phyloP scores from a whole-genome alignment of 176 grass and related monocot species.

The Saccharum officinarum region DNA sequence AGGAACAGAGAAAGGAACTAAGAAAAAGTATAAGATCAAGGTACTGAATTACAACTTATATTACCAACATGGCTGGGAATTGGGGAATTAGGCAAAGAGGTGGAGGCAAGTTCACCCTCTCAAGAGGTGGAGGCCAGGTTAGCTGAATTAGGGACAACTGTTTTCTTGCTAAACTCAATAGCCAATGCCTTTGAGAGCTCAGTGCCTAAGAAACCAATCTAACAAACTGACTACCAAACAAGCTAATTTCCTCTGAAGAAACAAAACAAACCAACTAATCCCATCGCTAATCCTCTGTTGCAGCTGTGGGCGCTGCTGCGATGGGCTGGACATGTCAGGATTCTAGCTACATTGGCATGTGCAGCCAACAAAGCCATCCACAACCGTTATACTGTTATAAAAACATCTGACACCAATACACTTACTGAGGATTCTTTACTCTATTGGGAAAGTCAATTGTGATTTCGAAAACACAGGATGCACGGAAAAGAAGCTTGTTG shows the following conservation, averaged over 20 bases:
- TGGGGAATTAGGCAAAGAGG: not conserved
- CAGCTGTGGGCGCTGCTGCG: not conserved
- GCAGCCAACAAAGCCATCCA: not conserved
- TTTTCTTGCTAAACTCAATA: not conserved
- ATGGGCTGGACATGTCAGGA: not conserved
- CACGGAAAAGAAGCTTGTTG: not conserved
- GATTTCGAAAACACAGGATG: not conserved
- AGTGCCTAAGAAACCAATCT: not conserved
- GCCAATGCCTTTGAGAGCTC: not conserved
- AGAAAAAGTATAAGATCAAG: not conserved
- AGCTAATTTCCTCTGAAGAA: not conserved
- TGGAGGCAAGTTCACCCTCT: not conserved
- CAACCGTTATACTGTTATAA: not conserved
- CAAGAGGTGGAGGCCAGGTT: not conserved
- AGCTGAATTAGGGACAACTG: not conserved
- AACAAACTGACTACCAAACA: not conserved
- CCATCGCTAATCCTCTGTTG: not conserved
- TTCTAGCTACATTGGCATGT: not conserved
- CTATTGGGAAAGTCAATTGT: not conserved
- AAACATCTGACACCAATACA: not conserved
- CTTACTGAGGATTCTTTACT: not conserved
- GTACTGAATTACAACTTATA: not conserved
- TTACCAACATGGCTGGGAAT: not conserved
- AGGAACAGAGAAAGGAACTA: too few species aligned
- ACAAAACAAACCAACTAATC: not conserved